Base-by-base conservation (phyloP, 371 early-diverging fungal genomes). In the Vairimorpha necatrix region DNA sequence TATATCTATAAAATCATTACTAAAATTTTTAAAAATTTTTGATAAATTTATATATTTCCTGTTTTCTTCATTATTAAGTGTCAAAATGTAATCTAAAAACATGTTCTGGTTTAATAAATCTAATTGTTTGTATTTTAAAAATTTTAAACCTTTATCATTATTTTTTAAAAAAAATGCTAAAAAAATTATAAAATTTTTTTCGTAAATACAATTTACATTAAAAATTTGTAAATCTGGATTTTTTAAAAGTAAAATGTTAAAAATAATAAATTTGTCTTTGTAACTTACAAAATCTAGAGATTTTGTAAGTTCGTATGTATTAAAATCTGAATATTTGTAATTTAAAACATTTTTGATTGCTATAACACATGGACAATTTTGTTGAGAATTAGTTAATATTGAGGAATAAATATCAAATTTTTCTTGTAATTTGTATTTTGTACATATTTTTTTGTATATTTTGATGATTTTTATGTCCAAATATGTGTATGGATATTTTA, bases 1-100 rank as follows among this genome's bases (percentile, higher is more conserved):
- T 48, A 26, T 30, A 32, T 74, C 58, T 28, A 67, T 30, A 3
- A 28, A 58, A 18, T 58, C 50, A 28, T 14, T 54, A 18, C 60
- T 56, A 38, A 67, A 56, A 26, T 38, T 2, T 26, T 42, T 47
- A 62, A 74, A 67, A 28, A 74, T 33, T 36, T 42, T 42, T 60
- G 54, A 18, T 30, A 74, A 18, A 38, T 63, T 28, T 30, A 67
- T 38, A 13, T 26, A 22, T 36, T 67, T 67, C 47, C 68, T 54
- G 26, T 61, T 74, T 46, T 67, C 68, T 34, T 74, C 75, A 0
- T 24, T 30, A 2, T 14, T 38, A 18, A 38, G 20, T n/a, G 75
- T 71, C 32, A 71, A 46, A 26, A 22, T 54, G n/a, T 61, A 24
- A 33, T 60, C 22, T 7, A 58, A 71, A 42, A 7, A 56, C 13